phyloP scores from a whole-genome alignment of 495 filamentous ascomycete species.

The Penicillium paradoxum region DNA sequence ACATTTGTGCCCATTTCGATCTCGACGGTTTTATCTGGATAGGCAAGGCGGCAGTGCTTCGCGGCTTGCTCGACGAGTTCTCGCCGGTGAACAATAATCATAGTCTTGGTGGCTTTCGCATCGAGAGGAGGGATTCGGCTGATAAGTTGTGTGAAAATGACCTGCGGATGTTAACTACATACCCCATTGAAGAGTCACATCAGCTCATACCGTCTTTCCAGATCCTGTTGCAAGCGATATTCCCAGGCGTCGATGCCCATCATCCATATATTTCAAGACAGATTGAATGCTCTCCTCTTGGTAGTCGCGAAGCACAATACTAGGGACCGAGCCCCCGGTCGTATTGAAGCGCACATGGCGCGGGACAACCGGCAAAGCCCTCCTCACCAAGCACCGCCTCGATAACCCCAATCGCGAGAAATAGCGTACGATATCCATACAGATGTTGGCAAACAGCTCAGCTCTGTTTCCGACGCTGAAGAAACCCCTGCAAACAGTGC shows the following conservation, averaged over 20 bases:
- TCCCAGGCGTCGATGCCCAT: constrained; percentile 77
- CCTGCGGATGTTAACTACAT: constrained; percentile 38
- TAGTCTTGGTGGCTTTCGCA: constrained; percentile 62
- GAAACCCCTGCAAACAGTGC: constrained; percentile 35
- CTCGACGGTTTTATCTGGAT: constrained; percentile 74
- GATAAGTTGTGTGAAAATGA: constrained; percentile 96
- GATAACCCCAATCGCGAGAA: constrained; percentile 14
- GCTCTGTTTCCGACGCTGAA: not conserved
- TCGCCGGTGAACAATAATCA: constrained; percentile 87
- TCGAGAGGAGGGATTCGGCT: constrained; percentile 60
- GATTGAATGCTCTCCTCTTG: constrained; percentile 89
- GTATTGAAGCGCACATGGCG: constrained; percentile 26
- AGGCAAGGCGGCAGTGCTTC: constrained; percentile 70
- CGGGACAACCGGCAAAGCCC: not conserved
- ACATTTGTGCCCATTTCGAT: constrained; percentile 81
- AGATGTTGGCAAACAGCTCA: not conserved
- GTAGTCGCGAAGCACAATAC: constrained; percentile 64
- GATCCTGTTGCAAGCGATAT: constrained; percentile 88
- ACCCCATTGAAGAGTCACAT: not conserved
- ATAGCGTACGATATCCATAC: constrained; percentile 33
- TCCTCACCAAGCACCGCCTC: not conserved
- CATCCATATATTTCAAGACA: constrained; percentile 63
- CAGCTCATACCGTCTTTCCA: constrained; percentile 73
- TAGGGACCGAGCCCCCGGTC: constrained; percentile 18
- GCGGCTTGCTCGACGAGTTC: constrained; percentile 97